phyloP scores from a whole-genome alignment of 176 grass and related monocot species.

The Aegilops speltoides region DNA sequence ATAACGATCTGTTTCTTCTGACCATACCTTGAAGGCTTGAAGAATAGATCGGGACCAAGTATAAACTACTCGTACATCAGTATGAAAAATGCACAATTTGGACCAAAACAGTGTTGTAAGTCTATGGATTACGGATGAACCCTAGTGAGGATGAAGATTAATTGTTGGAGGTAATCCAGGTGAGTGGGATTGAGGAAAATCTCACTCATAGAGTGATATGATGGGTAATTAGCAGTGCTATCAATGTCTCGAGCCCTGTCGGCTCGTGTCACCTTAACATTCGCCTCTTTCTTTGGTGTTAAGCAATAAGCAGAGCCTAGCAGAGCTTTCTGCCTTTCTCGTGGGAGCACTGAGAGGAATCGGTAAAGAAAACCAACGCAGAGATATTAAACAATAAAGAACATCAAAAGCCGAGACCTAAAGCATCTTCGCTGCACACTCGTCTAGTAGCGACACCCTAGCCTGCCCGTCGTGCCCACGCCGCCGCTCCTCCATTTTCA shows the following conservation, averaged over 20 bases:
- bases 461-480: constrained; percentile 12
- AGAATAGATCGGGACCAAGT: neutral
- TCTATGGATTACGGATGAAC: neutral
- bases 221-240: neutral
- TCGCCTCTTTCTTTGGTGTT: neutral
- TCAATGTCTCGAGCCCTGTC: neutral
- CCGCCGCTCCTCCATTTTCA: neutral
- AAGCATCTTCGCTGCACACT: constrained; percentile 19
- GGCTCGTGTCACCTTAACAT: neutral
- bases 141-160: neutral
- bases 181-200: neutral
- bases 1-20: no score
- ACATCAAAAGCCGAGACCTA: constrained; percentile 42
- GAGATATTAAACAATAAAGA: constrained; percentile 5
- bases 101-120: neutral
- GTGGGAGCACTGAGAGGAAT: constrained; percentile 26
- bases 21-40: neutral
- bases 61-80: no score
- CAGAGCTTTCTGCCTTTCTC: neutral
- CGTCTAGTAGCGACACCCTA: neutral
- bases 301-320: constrained; percentile 22
- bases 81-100: neutral
- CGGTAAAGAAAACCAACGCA: constrained; percentile 35
- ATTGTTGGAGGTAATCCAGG: neutral
- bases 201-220: neutral